Percentiles rank a stretch among this genome's conserved stretches.
These are phyloP conservation scores for Erythrophleum ivorense DNA, from an alignment of 331 rosid species.

Conservation along the genomic window DNA sequence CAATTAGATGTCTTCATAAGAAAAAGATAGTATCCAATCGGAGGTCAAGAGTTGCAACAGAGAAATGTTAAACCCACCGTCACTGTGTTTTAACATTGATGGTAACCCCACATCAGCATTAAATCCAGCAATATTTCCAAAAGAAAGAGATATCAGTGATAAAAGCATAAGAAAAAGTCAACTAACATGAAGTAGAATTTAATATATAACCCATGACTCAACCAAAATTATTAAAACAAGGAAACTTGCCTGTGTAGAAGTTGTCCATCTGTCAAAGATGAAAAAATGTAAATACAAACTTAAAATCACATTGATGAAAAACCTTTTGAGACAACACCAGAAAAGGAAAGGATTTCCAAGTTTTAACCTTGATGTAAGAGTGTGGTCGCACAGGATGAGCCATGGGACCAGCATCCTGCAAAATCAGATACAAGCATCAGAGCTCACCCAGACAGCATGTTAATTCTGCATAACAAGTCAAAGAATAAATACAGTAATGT, in stretches of 20 bases:
- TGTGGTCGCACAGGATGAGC: slow-evolving; percentile 99
- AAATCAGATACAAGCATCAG: slow-evolving; percentile 42
- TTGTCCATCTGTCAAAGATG: slow-evolving; percentile 90
- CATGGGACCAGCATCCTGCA: slow-evolving; percentile 98
- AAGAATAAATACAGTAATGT: slow-evolving; percentile 8
- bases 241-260: slow-evolving; percentile 88
- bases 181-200: slow-evolving; percentile 12
- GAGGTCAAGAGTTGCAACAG: slow-evolving; percentile 20
- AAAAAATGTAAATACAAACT: slow-evolving; percentile 40
- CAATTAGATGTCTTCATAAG: slow-evolving; percentile 37
- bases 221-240: slow-evolving; percentile 34
- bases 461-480: slow-evolving; percentile 15
- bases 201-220: slow-evolving; percentile 25
- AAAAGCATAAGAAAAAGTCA: slow-evolving; percentile 32
- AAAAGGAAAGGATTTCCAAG: slow-evolving; percentile 34
- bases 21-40: slow-evolving; percentile 21
- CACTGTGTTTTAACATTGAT: slow-evolving; percentile 69
- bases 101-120: slow-evolving; percentile 53
- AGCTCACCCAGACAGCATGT: slow-evolving; percentile 27
- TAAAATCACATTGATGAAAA: slow-evolving; percentile 33
- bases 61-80: slow-evolving; percentile 68
- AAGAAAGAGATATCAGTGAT: slow-evolving; percentile 47
- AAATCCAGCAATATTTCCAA: slow-evolving; percentile 45
- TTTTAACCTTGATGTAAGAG: slow-evolving; percentile 93
- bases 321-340: slow-evolving; percentile 18